Evolutionary conservation across 192 early-diverging fungal genomes (phyloP), one percentile per base, ranked within the genome.

Genomic region (Blastocladiella britannica): DNA sequence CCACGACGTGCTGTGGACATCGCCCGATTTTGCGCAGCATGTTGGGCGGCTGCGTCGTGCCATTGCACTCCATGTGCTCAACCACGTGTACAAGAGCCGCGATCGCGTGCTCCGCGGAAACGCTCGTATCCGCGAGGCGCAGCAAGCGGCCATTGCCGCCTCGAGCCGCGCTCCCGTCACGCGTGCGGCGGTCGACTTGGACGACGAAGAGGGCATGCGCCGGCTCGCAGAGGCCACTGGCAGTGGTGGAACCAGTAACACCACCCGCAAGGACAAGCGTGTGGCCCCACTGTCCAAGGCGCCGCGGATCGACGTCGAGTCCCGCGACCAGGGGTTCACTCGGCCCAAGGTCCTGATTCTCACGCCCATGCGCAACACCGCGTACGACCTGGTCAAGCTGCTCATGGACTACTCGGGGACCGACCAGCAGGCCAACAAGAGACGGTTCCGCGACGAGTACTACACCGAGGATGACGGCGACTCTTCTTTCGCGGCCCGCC

Each of bases 271-370:
- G n/a, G n/a, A n/a, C n/a, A n/a, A 56, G 2, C 22, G 31, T 4
- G 23, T 24, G 23, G n/a, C 22, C 23, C 26, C 22, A 56, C 4
- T 4, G n/a, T n/a, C n/a, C n/a, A n/a, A n/a, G n/a, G n/a, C n/a
- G n/a, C n/a, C n/a, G n/a, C n/a, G n/a, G n/a, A n/a, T n/a, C n/a
- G 25, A 53, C 31, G 73, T 81, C 24, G 93, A 97, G 63, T 68
- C 82, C 24, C 80, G 89, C 8, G 94, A 98, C 63, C 93, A 94
- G 67, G 93, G 90, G 28, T 98, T 93, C 55, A 95, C 94, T 5
- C 71, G 91, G 5, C 89, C 94, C 1, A 86, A 85, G 53, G 88
- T 93, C 0, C 69, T 98, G 57, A 87, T 98, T 58, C 56, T 98
- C 3, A 28, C 87, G 25, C 94, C 94, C 4, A 88, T 89, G 67